A percentile compares a stretch with the other conserved stretches of the same genome.
Evolutionary conservation across 805 yeast species (phyloP).

Genomic region (Suhomyces sp.): DNA sequence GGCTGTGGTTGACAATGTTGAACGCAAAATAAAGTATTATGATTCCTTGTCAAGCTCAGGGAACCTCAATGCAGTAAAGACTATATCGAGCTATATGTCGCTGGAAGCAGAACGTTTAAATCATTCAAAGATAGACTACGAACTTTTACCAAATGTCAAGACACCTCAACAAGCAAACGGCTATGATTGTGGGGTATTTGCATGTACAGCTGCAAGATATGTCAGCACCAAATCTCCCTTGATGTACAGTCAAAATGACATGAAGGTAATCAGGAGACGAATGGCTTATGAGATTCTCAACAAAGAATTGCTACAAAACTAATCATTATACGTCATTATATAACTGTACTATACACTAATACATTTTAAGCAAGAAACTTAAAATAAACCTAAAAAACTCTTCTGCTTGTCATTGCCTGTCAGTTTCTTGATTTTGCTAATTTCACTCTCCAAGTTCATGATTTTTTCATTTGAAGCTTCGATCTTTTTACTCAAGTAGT

Average conservation of each 20-base stretch:
- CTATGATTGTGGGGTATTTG: conserved; percentile 91
- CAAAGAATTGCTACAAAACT: conserved; percentile 25
- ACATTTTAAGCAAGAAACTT: background rate
- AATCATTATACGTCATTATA: background rate
- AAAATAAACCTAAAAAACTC: conserved; percentile 6
- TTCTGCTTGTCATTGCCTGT: background rate
- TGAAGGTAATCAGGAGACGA: conserved; percentile 59
- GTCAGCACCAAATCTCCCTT: conserved; percentile 51
- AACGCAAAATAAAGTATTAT: conserved; percentile 59
- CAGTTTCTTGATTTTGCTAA: conserved; percentile 19
- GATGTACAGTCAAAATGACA: conserved; percentile 63
- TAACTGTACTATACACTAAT: background rate
- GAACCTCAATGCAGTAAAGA: conserved; percentile 39
- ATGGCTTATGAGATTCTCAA: conserved; percentile 62
- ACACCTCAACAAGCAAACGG: conserved; percentile 90
- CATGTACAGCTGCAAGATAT: conserved; percentile 72
- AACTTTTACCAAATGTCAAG: conserved; percentile 21
- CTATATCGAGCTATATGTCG: conserved; percentile 58
- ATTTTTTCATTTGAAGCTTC: conserved; percentile 51
- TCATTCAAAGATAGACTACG: conserved; percentile 17
- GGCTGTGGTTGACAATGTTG: conserved; percentile 66
- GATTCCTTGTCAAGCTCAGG: conserved; percentile 67
- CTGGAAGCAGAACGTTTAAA: conserved; percentile 60
- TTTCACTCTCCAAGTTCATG: conserved; percentile 25
- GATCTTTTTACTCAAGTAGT: conserved; percentile 66